Evolutionary conservation across 2,329 filamentous ascomycete genomes (phyloP).

Genomic region (Curvularia sp.): DNA sequence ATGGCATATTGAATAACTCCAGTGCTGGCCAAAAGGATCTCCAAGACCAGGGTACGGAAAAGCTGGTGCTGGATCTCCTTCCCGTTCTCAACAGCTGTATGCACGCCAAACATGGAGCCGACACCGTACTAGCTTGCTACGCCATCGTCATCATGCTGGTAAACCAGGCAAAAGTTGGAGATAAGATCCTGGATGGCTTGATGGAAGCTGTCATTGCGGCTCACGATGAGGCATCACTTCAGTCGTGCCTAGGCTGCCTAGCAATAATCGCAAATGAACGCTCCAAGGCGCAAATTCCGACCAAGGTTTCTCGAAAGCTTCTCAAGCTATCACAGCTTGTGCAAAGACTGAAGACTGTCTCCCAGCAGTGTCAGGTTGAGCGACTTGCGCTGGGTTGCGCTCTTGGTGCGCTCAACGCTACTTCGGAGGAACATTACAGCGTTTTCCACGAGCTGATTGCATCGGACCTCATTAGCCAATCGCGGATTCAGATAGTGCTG

Average conservation of each 20-base stretch:
- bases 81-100: conserved; percentile 80
- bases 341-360: conserved; percentile 66
- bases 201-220: conserved; percentile 87
- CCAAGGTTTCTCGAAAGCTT: conserved; percentile 72
- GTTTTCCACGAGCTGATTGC: conserved; percentile 68
- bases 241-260: conserved; percentile 78
- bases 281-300: conserved; percentile 71
- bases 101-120: conserved; percentile 74
- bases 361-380: conserved; percentile 70
- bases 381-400: conserved; percentile 76
- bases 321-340: conserved; percentile 68
- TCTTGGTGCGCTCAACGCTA: conserved; percentile 51
- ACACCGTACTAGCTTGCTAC: conserved; percentile 85
- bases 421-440: conserved; percentile 27
- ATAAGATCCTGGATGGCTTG: conserved; percentile 79
- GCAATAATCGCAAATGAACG: conserved; percentile 83
- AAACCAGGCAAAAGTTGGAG: conserved; percentile 79
- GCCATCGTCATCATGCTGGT: conserved; percentile 89
- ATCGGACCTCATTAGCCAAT: conserved; percentile 66
- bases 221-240: conserved; percentile 75
- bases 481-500: conserved; percentile 69
- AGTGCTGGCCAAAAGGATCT: conserved; percentile 77
- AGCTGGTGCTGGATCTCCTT: conserved; percentile 71
- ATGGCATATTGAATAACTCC: conserved; percentile 78
- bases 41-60: conserved; percentile 81